phyloP scores from a whole-genome alignment of 2,329 filamentous ascomycete species.

The Paecilomyces sp. region DNA sequence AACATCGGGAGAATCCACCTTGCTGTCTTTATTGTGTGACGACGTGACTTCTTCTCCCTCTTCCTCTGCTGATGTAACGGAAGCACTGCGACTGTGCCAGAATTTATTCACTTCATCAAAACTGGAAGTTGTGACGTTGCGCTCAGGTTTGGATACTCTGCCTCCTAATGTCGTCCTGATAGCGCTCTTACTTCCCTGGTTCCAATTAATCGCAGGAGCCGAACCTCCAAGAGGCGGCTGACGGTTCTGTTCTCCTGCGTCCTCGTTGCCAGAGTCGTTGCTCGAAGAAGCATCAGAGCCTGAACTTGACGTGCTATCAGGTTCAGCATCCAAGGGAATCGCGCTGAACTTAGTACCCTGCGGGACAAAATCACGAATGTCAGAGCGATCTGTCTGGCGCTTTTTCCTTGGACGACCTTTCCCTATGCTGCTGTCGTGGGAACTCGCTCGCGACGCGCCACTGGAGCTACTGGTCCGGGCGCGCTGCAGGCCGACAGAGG shows the following conservation, averaged over 20 bases:
- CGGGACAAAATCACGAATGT: slow-evolving; percentile 30
- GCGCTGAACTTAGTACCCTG: slow-evolving; percentile 28
- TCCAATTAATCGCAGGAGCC: slow-evolving; percentile 35
- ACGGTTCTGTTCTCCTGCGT: slow-evolving; percentile 4
- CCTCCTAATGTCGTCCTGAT: slow-evolving; percentile 37
- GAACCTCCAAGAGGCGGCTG: slow-evolving; percentile 17
- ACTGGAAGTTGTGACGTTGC: slow-evolving; percentile 12
- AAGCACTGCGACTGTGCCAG: slow-evolving; percentile 31
- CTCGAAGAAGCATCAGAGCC: slow-evolving; percentile 15
- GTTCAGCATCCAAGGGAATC: slow-evolving; percentile 24
- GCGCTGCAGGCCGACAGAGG: slow-evolving; percentile 35
- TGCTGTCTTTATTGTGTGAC: background rate
- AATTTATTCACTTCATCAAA: slow-evolving; percentile 31
- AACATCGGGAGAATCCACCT: background rate
- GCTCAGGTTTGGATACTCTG: slow-evolving; percentile 12
- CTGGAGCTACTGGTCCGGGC: slow-evolving; percentile 15
- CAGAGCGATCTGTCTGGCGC: slow-evolving; percentile 12
- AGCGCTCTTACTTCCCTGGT: slow-evolving; percentile 33
- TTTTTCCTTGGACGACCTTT: slow-evolving; percentile 22
- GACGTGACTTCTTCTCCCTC: slow-evolving; percentile 6
- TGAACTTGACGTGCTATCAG: slow-evolving; percentile 23
- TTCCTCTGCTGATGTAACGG: slow-evolving; percentile 13
- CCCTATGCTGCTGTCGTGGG: slow-evolving; percentile 13
- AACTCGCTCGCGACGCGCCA: slow-evolving; percentile 16
- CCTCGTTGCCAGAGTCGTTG: slow-evolving; percentile 9